A percentile compares a stretch with the other conserved stretches of the same genome.
phyloP scores from a whole-genome alignment of 345 rosid genomes.

The Nephelium lappaceum region DNA sequence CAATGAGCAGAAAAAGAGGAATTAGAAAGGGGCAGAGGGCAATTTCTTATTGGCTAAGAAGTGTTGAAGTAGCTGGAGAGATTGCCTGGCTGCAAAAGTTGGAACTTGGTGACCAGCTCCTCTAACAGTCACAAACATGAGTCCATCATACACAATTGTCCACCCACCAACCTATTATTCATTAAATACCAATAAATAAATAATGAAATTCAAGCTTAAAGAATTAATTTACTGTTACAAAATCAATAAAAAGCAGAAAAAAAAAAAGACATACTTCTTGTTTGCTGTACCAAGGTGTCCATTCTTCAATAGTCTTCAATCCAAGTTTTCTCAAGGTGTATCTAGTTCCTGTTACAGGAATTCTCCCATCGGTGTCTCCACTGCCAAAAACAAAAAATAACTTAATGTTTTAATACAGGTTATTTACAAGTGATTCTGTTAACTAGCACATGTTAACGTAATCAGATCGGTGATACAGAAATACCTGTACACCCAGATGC shows the following conservation, averaged over 20 bases:
- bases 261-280: constrained; percentile 43
- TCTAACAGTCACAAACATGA: constrained; percentile 64
- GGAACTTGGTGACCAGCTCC: constrained; percentile 88
- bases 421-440: too few relatives aligned
- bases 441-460: too few relatives aligned
- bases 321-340: constrained; percentile 72
- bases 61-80: constrained; percentile 58
- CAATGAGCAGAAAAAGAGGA: neutral
- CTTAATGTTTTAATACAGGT: too few relatives aligned
- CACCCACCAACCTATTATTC: constrained; percentile 68
- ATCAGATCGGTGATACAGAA: too few relatives aligned
- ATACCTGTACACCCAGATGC: constrained; percentile 81
- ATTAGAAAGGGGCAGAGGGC: constrained; percentile 51
- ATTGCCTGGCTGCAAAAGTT: constrained; percentile 56
- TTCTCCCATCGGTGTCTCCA: constrained; percentile 91
- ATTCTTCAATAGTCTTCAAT: constrained; percentile 51
- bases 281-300: constrained; percentile 77
- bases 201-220: neutral
- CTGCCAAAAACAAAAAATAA: constrained; percentile 29
- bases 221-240: too few relatives aligned
- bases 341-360: constrained; percentile 78
- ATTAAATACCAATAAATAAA: neutral
- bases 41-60: constrained; percentile 60
- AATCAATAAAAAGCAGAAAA: too few relatives aligned
- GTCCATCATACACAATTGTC: constrained; percentile 65